Evolutionary conservation across 2,329 filamentous ascomycete genomes (phyloP).

Genomic region (Monosporascus sp.): DNA sequence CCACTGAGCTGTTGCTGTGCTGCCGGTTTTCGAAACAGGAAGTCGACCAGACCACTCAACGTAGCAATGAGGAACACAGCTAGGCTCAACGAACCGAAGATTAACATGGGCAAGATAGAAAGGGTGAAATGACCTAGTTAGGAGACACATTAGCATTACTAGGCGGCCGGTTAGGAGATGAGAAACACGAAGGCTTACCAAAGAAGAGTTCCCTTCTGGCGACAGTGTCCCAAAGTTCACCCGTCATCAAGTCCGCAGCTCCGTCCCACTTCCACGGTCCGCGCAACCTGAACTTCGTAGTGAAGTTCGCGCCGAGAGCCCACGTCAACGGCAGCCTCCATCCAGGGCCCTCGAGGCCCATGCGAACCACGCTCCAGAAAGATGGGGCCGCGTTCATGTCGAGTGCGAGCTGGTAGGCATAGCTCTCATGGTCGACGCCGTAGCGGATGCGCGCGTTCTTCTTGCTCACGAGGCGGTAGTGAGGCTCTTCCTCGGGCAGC

Average conservation of each 20-base stretch:
- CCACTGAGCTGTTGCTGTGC: too few species aligned
- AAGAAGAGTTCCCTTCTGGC: constrained; percentile 16
- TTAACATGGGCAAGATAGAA: constrained; percentile 14
- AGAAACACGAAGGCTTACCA: constrained; percentile 2
- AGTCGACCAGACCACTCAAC: background rate
- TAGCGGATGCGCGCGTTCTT: constrained; percentile 24
- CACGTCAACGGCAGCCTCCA: constrained; percentile 36
- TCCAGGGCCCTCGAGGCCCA: constrained; percentile 15
- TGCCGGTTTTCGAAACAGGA: background rate
- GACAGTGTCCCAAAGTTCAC: constrained; percentile 32
- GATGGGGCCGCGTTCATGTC: constrained; percentile 43
- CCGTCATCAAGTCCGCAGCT: constrained; percentile 32
- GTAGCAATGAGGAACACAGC: constrained; percentile 9
- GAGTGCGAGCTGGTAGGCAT: constrained; percentile 43
- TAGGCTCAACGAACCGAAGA: constrained; percentile 16
- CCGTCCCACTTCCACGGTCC: constrained; percentile 38
- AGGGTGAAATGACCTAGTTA: constrained; percentile 13
- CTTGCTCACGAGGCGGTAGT: constrained; percentile 33
- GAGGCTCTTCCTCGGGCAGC: constrained; percentile 25
- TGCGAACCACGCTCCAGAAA: constrained; percentile 26
- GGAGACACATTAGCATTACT: too few species aligned
- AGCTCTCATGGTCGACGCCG: constrained; percentile 44
- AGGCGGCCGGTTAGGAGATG: too few species aligned
- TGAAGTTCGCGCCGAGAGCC: constrained; percentile 45
- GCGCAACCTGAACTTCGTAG: constrained; percentile 41